Evolutionary conservation across 2,329 filamentous ascomycete species (phyloP), one percentile per base, ranked within the genome.

Genomic region (Paraphoma chrysanthemicola): DNA sequence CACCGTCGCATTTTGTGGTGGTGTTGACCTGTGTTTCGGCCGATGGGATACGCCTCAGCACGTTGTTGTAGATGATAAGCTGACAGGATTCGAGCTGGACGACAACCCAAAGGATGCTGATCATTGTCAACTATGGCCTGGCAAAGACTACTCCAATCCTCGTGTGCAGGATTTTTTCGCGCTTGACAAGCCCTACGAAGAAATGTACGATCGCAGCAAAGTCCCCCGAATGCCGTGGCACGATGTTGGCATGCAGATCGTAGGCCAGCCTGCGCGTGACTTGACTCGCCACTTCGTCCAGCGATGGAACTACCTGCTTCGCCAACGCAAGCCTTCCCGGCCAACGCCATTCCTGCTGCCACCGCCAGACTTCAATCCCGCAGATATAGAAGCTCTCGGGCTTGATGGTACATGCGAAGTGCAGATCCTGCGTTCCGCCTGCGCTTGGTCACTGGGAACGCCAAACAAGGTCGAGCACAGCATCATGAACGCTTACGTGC

Each of bases 191-290:
- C 95, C 95, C 1, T 98, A 98, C 70, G 95, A 97, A 71, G 95
- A 99, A 77, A 98, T 98, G 95, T 99, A 98, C 71, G 92, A 98
- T 77, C 89, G 95, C 53, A 90, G 87, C 57, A 90, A 90, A 73
- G 86, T 94, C 16, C 93, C 95, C 1, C 85, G 95, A 59, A 99
- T 98, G 95, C 94, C 95, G 1, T 99, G 95, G 95, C 95, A 99
- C 71, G 95, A 99, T 75, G 93, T 99, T 60, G 88, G 90, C 2
- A 98, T 99, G 95, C 95, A 98, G 77, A 89, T 99, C 42, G 93
- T 98, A 43, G 95, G 95, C 4, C 95, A 98, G 74, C 95, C 95
- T 2, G 94, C 95, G 11, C 87, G 95, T 64, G 95, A 99, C 78
- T 81, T 98, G 60, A 97, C 93, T 2, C 88, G 95, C 18, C 95